Conservation (phyloP, 2,329 filamentous ascomycete species). For the Aureobasidium subglaciale region DNA sequence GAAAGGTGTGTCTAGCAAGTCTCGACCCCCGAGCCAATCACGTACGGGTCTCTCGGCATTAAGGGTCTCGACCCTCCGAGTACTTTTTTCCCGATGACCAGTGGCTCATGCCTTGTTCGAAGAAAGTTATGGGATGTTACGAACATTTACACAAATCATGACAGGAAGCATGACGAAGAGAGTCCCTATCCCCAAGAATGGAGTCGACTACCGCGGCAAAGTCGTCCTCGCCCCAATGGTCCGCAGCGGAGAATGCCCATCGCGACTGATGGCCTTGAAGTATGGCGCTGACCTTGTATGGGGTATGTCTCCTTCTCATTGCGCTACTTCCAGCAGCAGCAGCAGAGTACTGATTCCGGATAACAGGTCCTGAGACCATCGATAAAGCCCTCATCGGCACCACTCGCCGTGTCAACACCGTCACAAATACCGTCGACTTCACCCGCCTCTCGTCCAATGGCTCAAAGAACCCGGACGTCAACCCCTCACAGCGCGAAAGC, state of each 20-base stretch:
- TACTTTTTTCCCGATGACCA: not conserved
- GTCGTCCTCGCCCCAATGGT: slow-evolving; percentile 97
- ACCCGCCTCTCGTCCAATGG: slow-evolving; percentile 67
- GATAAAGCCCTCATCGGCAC: slow-evolving; percentile 88
- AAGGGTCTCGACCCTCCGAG: not conserved
- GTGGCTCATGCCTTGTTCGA: not conserved
- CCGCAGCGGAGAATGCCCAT: slow-evolving; percentile 90
- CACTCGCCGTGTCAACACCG: slow-evolving; percentile 66
- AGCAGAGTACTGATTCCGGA: not conserved
- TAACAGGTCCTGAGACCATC: slow-evolving; percentile 78
- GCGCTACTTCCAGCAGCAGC: not conserved
- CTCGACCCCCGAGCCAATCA: too few relatives aligned
- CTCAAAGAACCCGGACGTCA: slow-evolving; percentile 48
- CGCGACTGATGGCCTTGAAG: slow-evolving; percentile 77
- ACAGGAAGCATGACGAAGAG: slow-evolving; percentile 37
- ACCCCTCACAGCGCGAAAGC: slow-evolving; percentile 49
- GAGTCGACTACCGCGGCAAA: slow-evolving; percentile 90
- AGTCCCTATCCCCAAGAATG: slow-evolving; percentile 78
- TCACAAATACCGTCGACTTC: slow-evolving; percentile 78
- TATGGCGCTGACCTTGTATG: slow-evolving; percentile 97
- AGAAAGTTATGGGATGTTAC: slow-evolving; percentile 33
- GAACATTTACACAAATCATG: slow-evolving; percentile 29
- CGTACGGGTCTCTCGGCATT: slow-evolving; percentile 12
- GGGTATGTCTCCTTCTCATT: slow-evolving; percentile 51
- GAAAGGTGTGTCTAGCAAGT: too few relatives aligned